These are phyloP conservation scores for Fusarium paranaense DNA, from an alignment of 2,329 filamentous ascomycete species.

Conservation along the genomic window DNA sequence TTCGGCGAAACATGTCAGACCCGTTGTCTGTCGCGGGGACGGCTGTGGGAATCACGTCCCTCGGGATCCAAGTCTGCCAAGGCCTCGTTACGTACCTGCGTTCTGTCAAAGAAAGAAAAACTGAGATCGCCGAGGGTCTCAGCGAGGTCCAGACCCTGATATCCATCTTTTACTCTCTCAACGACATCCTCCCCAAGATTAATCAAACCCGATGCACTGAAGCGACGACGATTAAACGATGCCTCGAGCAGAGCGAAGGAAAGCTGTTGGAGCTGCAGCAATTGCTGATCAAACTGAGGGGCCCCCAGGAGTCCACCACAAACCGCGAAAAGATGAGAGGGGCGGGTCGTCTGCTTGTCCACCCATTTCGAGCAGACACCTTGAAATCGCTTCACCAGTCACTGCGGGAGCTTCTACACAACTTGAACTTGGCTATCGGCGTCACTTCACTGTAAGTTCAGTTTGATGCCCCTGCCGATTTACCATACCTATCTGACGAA, in stretches of 20 bases:
- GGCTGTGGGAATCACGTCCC: background rate
- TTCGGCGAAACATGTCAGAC: background rate
- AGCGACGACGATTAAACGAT: background rate
- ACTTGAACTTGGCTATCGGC: background rate
- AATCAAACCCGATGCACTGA: background rate
- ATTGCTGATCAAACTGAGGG: background rate
- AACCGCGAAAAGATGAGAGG: background rate
- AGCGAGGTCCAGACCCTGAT: background rate
- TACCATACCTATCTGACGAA: background rate
- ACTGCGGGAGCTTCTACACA: background rate
- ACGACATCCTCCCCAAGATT: background rate
- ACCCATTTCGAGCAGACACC: background rate
- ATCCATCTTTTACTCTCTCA: background rate
- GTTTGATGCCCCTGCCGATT: fast-evolving
- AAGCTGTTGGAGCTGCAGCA: background rate
- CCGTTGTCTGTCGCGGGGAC: background rate
- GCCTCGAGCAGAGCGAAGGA: background rate
- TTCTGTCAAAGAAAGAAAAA: too few species aligned
- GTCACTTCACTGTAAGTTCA: background rate
- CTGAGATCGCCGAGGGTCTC: background rate
- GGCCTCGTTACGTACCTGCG: background rate
- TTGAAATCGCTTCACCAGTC: background rate
- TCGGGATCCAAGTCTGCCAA: constrained; percentile 7
- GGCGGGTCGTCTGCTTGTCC: background rate
- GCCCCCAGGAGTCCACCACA: fast-evolving